Evolutionary conservation across 257 asterid genomes (phyloP).

Genomic region (Lycium barbarum): DNA sequence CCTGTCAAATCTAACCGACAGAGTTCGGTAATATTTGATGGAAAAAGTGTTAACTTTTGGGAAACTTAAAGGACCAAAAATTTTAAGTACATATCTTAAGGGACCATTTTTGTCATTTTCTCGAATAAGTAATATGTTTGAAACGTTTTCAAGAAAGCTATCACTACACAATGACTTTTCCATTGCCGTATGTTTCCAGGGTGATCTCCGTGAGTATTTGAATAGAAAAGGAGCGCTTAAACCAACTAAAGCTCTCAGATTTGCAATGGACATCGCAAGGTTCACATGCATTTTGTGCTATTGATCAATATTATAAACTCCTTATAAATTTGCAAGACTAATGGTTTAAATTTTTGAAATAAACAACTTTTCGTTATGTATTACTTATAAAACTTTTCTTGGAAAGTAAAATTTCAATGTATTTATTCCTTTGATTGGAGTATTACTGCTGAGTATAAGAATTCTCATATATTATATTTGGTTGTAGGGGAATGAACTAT

Average conservation of each 20-base stretch:
- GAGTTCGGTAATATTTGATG: too few species aligned
- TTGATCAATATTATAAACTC: background rate
- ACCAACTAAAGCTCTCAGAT: conserved; percentile 84
- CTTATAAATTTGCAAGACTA: background rate
- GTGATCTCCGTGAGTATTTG: conserved; percentile 79
- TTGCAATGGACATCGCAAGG: conserved; percentile 99
- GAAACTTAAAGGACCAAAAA: too few species aligned
- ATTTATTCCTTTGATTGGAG: background rate
- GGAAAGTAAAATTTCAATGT: too few species aligned
- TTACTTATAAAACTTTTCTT: background rate
- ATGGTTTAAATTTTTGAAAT: background rate
- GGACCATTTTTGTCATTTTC: too few species aligned
- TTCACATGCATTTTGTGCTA: conserved; percentile 34
- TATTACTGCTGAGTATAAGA: background rate
- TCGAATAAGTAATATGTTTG: background rate
- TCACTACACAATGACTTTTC: background rate
- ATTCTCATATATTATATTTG: conserved; percentile 25
- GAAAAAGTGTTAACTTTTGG: too few species aligned
- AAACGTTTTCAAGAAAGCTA: background rate
- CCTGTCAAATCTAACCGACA: too few species aligned
- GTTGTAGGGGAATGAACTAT: conserved; percentile 93
- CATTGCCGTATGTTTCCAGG: conserved; percentile 45
- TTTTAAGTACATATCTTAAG: too few species aligned
- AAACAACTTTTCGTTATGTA: background rate
- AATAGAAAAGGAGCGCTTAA: conserved; percentile 71